phyloP scores from a whole-genome alignment of 2,329 filamentous ascomycete species.

The Xylaria multiplex region DNA sequence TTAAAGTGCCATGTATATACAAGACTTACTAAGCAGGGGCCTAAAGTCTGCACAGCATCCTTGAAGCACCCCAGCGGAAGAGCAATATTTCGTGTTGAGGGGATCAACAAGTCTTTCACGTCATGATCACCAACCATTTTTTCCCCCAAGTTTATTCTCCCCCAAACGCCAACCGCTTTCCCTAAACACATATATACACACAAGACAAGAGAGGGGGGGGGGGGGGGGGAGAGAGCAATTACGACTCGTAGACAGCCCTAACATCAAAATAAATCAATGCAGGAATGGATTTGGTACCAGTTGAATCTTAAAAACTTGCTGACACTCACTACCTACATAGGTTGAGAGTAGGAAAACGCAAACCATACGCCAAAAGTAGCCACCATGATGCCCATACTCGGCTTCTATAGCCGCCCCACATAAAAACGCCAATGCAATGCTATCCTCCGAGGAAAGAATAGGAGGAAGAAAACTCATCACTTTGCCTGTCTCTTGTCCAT shows the following conservation, averaged over 20 bases:
- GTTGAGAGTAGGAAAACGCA: conserved; percentile 37
- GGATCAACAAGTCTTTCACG: too few relatives aligned
- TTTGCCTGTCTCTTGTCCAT: conserved; percentile 8
- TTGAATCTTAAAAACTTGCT: conserved; percentile 13
- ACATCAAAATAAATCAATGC: conserved; percentile 6
- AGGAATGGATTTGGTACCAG: conserved; percentile 8
- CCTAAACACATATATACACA: too few relatives aligned
- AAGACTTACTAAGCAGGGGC: not conserved
- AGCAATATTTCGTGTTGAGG: not conserved
- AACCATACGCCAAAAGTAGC: conserved; percentile 43
- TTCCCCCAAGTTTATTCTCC: too few relatives aligned
- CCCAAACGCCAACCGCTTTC: too few relatives aligned
- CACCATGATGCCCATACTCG: conserved; percentile 38
- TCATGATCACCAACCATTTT: too few relatives aligned
- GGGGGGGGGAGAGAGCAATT: not conserved
- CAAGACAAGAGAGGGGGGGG: not conserved
- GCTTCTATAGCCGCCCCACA: conserved; percentile 32
- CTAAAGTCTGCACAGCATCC: not conserved
- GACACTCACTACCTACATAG: conserved; percentile 21
- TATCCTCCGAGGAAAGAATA: conserved; percentile 23
- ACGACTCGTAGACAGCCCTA: not conserved
- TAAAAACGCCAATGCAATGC: conserved; percentile 47
- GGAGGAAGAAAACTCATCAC: conserved; percentile 13
- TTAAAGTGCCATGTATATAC: not conserved
- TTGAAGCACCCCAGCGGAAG: not conserved